Conservation (phyloP, 257 asterid genomes). For the Solanum paucissectum region DNA sequence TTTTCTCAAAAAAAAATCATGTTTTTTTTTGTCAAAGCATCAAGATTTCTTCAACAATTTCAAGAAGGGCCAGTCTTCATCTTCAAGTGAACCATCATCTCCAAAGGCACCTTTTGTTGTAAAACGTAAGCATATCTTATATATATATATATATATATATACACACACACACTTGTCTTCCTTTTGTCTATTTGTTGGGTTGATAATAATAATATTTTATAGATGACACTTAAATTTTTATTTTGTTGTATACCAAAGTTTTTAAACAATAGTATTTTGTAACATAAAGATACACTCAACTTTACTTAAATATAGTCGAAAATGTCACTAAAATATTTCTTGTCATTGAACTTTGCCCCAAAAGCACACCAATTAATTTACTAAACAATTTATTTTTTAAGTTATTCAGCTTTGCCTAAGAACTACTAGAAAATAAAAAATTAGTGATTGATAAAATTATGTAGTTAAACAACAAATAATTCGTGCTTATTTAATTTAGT, state of each 20-base stretch:
- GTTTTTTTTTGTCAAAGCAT: background rate
- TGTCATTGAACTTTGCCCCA: background rate
- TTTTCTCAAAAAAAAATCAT: too few species aligned
- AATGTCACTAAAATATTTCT: background rate
- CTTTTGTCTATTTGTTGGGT: background rate
- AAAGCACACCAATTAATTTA: background rate
- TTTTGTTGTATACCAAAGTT: background rate
- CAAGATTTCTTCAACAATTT: conserved; percentile 50
- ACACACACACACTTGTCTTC: background rate
- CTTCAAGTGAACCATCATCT: conserved; percentile 57
- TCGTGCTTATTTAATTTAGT: too few species aligned
- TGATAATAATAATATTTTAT: background rate
- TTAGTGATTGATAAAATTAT: too few species aligned
- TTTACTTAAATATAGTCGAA: background rate
- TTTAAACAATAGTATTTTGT: background rate
- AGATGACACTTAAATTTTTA: background rate
- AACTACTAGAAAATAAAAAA: too few species aligned
- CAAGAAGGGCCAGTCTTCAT: conserved; percentile 58
- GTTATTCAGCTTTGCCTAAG: background rate
- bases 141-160: too few species aligned
- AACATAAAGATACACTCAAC: background rate
- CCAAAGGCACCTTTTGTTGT: conserved; percentile 88
- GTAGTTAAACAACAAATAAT: too few species aligned
- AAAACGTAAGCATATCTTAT: conserved; percentile 42
- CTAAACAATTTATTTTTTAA: background rate